Conservation (phyloP, 108 stramenopile genomes). For the Cyclotella kingstonii region DNA sequence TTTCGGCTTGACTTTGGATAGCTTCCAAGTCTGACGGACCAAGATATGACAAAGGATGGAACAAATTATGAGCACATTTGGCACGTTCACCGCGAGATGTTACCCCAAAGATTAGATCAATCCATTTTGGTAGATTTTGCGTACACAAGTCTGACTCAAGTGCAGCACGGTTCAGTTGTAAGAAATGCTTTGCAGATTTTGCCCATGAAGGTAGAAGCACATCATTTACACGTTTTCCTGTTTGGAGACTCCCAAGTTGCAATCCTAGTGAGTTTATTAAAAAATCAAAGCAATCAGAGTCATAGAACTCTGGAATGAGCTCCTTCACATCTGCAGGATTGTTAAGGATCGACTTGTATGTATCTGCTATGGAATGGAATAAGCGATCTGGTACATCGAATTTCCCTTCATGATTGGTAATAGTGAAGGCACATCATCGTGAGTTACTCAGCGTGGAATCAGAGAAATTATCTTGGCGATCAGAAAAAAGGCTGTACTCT, state of each 20-base stretch:
- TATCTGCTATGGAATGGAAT: slow-evolving; percentile 79
- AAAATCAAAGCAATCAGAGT: slow-evolving; percentile 84
- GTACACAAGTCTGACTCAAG: slow-evolving; percentile 92
- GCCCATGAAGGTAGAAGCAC: slow-evolving; percentile 92
- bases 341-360: slow-evolving; percentile 75
- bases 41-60: slow-evolving; percentile 90
- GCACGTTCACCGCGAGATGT: slow-evolving; percentile 89
- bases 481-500: neutral
- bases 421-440: neutral
- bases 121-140: slow-evolving; percentile 88
- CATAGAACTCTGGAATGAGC: slow-evolving; percentile 95
- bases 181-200: slow-evolving; percentile 83
- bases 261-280: slow-evolving; percentile 87
- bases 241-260: slow-evolving; percentile 91
- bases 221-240: slow-evolving; percentile 84
- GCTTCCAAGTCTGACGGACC: slow-evolving; percentile 64
- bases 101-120: slow-evolving; percentile 96
- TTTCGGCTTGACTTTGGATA: slow-evolving; percentile 66
- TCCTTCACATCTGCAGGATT: slow-evolving; percentile 98
- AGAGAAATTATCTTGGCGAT: neutral
- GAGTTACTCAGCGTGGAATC: too few relatives aligned
- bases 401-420: slow-evolving; percentile 55
- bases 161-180: slow-evolving; percentile 84
- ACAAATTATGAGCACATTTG: slow-evolving; percentile 77
- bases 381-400: slow-evolving; percentile 97